Evolutionary conservation across 1,284 basidiomycete genomes (phyloP).

Genomic region (Termitomyces sp.): DNA sequence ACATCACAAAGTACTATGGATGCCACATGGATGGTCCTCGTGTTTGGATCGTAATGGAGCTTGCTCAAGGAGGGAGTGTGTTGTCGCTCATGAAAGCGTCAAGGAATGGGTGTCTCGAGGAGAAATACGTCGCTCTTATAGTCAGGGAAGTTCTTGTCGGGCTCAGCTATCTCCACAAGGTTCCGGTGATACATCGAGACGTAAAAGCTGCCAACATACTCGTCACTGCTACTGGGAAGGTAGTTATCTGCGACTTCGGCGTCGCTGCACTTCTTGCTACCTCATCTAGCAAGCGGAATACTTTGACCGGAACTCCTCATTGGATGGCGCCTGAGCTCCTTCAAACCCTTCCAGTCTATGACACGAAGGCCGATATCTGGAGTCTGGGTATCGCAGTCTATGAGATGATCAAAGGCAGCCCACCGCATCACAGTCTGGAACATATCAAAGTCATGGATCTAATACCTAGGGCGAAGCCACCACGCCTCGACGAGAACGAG

Average conservation of each 20-base stretch:
- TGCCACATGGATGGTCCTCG: conserved; percentile 93
- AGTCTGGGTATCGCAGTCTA: conserved; percentile 92
- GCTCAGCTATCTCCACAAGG: conserved; percentile 86
- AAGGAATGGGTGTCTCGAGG: conserved; percentile 80
- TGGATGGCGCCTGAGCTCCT: conserved; percentile 99
- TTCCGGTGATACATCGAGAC: conserved; percentile 94
- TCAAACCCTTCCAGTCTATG: conserved; percentile 82
- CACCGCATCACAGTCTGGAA: conserved; percentile 77
- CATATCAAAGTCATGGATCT: conserved; percentile 88
- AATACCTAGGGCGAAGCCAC: conserved; percentile 85
- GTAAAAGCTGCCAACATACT: conserved; percentile 97
- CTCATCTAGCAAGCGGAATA: conserved; percentile 86
- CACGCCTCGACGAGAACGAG: conserved; percentile 73
- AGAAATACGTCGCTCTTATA: conserved; percentile 86
- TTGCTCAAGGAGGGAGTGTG: conserved; percentile 93
- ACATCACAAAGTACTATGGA: conserved; percentile 95
- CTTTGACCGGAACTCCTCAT: conserved; percentile 93
- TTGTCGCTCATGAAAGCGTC: conserved; percentile 84
- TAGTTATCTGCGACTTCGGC: conserved; percentile 95
- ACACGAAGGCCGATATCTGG: conserved; percentile 96
- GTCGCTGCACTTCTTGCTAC: conserved; percentile 91
- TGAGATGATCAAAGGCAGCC: conserved; percentile 93
- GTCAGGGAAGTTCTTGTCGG: conserved; percentile 86
- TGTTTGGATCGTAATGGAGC: conserved; percentile 99
- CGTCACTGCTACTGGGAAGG: conserved; percentile 80